Conservation (phyloP, 164 flowering plant genomes). For the Magnolia kwangsiensis region DNA sequence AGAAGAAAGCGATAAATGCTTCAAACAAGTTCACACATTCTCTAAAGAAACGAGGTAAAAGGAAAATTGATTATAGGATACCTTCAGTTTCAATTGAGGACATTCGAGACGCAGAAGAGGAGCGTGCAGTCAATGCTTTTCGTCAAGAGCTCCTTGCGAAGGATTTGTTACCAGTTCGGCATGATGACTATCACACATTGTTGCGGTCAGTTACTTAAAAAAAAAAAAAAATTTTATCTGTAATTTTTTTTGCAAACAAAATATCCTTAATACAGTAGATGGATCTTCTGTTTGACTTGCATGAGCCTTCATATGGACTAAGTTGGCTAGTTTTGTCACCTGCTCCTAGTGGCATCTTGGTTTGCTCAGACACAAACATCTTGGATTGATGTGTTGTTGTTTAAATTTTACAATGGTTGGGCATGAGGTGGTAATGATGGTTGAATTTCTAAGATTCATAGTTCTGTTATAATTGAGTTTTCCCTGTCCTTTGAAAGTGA, state of each 20-base stretch:
- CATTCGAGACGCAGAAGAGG: conserved; percentile 73
- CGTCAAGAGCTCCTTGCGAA: conserved; percentile 58
- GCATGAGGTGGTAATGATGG: too few species aligned
- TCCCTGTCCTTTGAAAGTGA: too few species aligned
- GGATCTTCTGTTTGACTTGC: not conserved
- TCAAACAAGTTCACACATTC: conserved; percentile 88
- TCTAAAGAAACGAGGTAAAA: conserved; percentile 79
- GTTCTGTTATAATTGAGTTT: too few species aligned
- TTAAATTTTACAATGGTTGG: too few species aligned
- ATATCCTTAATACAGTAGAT: not conserved
- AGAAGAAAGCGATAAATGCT: conserved; percentile 80
- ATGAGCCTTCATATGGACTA: not conserved
- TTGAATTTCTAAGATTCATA: too few species aligned
- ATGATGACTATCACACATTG: conserved; percentile 84
- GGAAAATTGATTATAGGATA: conserved; percentile 66
- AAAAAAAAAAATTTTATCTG: too few species aligned
- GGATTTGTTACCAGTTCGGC: conserved; percentile 64
- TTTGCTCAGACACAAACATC: not conserved
- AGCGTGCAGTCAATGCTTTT: conserved; percentile 63
- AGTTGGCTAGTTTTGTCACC: not conserved
- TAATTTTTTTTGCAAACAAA: not conserved
- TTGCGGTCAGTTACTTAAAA: conserved; percentile 54
- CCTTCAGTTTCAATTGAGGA: conserved; percentile 80
- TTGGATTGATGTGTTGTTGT: not conserved
- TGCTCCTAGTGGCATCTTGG: not conserved